phyloP scores from a whole-genome alignment of 345 rosid genomes.

The Psidium friedrichsthalianum region DNA sequence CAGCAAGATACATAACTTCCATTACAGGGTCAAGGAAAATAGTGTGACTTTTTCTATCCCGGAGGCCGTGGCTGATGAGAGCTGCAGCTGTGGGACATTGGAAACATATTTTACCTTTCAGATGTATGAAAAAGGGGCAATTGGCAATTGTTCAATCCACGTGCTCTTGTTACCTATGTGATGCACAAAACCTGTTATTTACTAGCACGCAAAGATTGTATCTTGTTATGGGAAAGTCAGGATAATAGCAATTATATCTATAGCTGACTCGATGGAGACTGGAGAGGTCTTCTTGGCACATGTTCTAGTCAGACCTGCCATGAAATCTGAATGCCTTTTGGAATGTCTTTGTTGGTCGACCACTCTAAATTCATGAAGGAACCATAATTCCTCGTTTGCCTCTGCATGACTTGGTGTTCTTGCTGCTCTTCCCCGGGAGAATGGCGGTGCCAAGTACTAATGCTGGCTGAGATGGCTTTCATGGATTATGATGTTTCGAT shows the following conservation, averaged over 20 bases:
- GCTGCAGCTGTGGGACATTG: neutral
- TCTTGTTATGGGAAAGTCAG: neutral
- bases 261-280: neutral
- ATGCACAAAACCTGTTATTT: neutral
- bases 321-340: neutral
- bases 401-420: neutral
- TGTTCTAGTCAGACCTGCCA: neutral
- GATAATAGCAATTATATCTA: neutral
- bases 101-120: neutral
- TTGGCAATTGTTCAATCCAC: neutral
- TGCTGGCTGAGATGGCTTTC: neutral
- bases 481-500: neutral
- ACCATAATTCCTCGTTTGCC: neutral
- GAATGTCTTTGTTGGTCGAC: neutral
- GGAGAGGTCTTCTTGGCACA: neutral
- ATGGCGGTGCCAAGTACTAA: neutral
- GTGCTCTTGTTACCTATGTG: neutral
- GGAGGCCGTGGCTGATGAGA: slow-evolving; percentile 34
- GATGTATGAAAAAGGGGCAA: neutral
- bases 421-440: neutral
- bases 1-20: slow-evolving; percentile 62
- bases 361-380: neutral
- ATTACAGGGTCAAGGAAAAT: slow-evolving; percentile 71
- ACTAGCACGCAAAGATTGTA: neutral
- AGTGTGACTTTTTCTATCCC: slow-evolving; percentile 62